Percentiles rank a stretch among this genome's conserved stretches.
Evolutionary conservation across 2,329 filamentous ascomycete genomes (phyloP).

Genomic region (Aureobasidium melanogenum): DNA sequence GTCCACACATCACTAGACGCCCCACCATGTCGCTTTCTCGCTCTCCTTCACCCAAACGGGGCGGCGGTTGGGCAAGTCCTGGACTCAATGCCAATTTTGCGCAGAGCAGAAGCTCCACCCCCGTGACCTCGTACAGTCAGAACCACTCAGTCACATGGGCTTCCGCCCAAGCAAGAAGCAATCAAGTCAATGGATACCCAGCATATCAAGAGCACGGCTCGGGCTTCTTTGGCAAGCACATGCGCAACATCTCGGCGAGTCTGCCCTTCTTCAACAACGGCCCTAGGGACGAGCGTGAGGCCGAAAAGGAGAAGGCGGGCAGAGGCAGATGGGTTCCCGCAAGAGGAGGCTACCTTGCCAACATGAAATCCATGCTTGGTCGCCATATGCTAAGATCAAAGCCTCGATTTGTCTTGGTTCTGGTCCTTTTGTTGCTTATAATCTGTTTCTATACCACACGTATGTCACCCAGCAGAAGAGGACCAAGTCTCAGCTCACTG

Average conservation of each 20-base stretch:
- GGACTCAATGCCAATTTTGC: constrained; percentile 56
- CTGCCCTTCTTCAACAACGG: constrained; percentile 61
- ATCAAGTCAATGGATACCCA: constrained; percentile 64
- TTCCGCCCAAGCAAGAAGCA: constrained; percentile 67
- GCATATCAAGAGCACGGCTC: constrained; percentile 70
- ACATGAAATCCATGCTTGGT: constrained; percentile 30
- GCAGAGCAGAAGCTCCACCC: constrained; percentile 17
- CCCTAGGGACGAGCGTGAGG: constrained; percentile 42
- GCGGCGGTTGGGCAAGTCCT: constrained; percentile 83
- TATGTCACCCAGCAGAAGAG: constrained; percentile 42
- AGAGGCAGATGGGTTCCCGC: constrained; percentile 48
- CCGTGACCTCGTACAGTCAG: constrained; percentile 34
- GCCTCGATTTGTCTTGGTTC: constrained; percentile 50
- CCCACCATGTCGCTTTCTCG: constrained; percentile 71
- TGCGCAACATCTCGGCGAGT: constrained; percentile 69
- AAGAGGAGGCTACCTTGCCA: constrained; percentile 26
- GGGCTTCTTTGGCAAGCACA: constrained; percentile 80
- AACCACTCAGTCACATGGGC: constrained; percentile 67
- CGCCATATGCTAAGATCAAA: constrained; percentile 51
- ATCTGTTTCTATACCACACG: constrained; percentile 63
- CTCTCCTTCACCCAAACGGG: constrained; percentile 75
- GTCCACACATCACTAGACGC: background rate
- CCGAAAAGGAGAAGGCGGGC: constrained; percentile 69
- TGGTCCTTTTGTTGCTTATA: constrained; percentile 53
- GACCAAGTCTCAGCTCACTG: background rate